A percentile compares a stretch with the other conserved stretches of the same genome.
These are phyloP conservation scores for Ceratocystiopsis sp. DNA, from an alignment of 2,329 filamentous ascomycete species.

Conservation along the genomic window DNA sequence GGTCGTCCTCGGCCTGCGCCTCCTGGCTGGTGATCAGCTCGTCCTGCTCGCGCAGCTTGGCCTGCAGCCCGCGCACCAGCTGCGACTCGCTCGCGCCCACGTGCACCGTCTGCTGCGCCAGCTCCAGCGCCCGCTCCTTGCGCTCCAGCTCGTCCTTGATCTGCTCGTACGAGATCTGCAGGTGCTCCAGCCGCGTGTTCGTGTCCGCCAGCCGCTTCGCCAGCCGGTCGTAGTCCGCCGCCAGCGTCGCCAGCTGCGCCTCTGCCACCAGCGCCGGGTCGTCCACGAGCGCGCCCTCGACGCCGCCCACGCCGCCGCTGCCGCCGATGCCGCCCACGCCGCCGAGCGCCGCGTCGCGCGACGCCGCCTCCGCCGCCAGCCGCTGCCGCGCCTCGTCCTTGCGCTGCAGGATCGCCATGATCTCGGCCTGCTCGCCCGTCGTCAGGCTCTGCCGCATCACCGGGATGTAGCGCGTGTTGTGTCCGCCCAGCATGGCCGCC, in stretches of 20 bases:
- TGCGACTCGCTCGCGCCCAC: conserved; percentile 35
- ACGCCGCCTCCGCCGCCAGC: conserved; percentile 1
- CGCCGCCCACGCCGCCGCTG: conserved; percentile 15
- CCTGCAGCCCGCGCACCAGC: conserved; percentile 35
- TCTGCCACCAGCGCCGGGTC: conserved; percentile 41
- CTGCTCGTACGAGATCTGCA: conserved; percentile 47
- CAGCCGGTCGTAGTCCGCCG: conserved; percentile 32
- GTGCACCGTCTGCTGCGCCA: conserved; percentile 27
- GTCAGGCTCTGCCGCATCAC: conserved; percentile 16
- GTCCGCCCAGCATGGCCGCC: conserved; percentile 13
- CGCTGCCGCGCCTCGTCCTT: conserved; percentile 26
- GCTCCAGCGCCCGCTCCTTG: conserved; percentile 35
- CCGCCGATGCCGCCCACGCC: conserved; percentile 3
- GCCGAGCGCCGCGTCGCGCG: not conserved
- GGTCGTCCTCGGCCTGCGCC: conserved; percentile 39
- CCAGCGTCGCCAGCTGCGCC: conserved; percentile 33
- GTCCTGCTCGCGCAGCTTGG: conserved; percentile 47
- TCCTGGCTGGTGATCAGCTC: conserved; percentile 56
- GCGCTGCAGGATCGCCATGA: conserved; percentile 29
- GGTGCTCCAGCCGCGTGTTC: conserved; percentile 39
- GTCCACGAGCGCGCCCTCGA: conserved; percentile 20
- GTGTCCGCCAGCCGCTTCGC: conserved; percentile 42
- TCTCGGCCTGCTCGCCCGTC: conserved; percentile 24
- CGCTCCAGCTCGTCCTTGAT: conserved; percentile 44
- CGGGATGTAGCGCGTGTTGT: conserved; percentile 15